A percentile compares a stretch with the other conserved stretches of the same genome.
phyloP scores from a whole-genome alignment of 345 rosid genomes.

The Syzygium jambos region DNA sequence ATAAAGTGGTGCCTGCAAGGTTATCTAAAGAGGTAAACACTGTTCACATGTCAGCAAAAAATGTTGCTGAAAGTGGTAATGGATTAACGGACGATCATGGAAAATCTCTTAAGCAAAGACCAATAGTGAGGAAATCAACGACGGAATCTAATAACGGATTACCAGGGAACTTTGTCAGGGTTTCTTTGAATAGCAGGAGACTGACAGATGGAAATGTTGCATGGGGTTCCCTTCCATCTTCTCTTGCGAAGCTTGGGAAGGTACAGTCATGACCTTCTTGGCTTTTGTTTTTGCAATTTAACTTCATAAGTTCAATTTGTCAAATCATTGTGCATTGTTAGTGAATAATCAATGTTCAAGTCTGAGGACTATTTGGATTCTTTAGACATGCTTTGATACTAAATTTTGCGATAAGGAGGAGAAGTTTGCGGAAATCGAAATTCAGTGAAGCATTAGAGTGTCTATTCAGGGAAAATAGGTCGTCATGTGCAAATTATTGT shows the following conservation, averaged over 20 bases:
- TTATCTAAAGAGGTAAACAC: conserved; percentile 52
- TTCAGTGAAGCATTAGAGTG: not conserved
- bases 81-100: conserved; percentile 37
- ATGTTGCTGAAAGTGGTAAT: conserved; percentile 35
- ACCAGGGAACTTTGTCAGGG: conserved; percentile 69
- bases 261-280: conserved; percentile 19
- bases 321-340: not conserved
- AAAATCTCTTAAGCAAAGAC: conserved; percentile 35
- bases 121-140: conserved; percentile 40
- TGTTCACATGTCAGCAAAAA: conserved; percentile 34
- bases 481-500: not conserved
- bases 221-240: conserved; percentile 74
- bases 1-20: conserved; percentile 31
- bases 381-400: not conserved
- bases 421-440: not conserved
- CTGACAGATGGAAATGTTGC: conserved; percentile 58
- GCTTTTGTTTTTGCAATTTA: not conserved
- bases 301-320: not conserved
- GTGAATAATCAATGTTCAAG: not conserved
- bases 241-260: conserved; percentile 88
- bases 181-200: conserved; percentile 55
- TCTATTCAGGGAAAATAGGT: not conserved
- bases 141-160: conserved; percentile 38
- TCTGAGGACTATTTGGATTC: not conserved
- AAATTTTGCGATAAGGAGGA: not conserved